Evolutionary conservation across 2,329 filamentous ascomycete genomes (phyloP).

Genomic region (Fusarium sterilihyphosum): DNA sequence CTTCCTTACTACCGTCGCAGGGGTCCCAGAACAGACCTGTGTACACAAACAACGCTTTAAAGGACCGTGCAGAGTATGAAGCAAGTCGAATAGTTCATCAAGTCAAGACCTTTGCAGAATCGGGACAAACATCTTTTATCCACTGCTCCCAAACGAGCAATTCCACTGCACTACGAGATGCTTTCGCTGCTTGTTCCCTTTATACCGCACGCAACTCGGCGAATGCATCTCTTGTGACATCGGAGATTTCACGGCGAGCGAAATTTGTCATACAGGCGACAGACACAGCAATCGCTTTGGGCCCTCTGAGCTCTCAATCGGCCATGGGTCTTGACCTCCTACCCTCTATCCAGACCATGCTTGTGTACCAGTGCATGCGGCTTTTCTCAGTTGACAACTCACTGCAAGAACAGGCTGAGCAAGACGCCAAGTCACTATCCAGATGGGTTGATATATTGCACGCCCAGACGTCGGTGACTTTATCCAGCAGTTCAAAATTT

Average conservation of each 20-base stretch:
- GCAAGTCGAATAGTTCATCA: not conserved
- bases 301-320: not conserved
- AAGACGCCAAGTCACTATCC: fast-evolving
- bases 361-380: fast-evolving
- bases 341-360: not conserved
- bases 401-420: fast-evolving
- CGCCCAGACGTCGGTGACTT: fast-evolving
- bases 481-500: fast-evolving
- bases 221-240: not conserved
- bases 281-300: not conserved
- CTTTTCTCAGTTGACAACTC: fast-evolving
- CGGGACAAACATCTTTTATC: not conserved
- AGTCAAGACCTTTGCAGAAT: fast-evolving
- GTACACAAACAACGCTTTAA: not conserved
- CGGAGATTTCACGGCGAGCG: not conserved
- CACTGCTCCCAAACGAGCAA: not conserved
- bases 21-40: fast-evolving
- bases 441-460: not conserved
- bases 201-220: not conserved
- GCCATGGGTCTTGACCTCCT: not conserved
- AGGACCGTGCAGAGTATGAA: not conserved
- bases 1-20: fast-evolving
- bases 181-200: not conserved
- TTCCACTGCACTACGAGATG: not conserved
- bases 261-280: not conserved